A percentile compares a stretch with the other conserved stretches of the same genome.
Evolutionary conservation across 352 stramenopile species (phyloP).

Genomic region (Phytophthora idaei): DNA sequence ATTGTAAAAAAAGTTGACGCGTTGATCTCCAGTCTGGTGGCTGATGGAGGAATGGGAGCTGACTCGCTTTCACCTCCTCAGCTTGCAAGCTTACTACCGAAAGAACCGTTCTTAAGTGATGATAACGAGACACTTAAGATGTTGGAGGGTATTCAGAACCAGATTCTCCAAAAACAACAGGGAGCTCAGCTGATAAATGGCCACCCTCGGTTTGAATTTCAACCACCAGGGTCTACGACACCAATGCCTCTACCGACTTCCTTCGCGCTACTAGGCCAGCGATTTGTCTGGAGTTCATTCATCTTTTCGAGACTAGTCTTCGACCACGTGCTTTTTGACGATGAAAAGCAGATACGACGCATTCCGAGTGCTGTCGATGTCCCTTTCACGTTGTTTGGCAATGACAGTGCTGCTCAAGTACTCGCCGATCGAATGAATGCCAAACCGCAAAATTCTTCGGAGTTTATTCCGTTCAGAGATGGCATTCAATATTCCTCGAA

Average conservation of each 20-base stretch:
- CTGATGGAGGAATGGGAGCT: slow-evolving; percentile 23
- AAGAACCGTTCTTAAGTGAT: background rate
- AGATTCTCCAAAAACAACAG: slow-evolving; percentile 13
- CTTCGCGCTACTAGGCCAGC: slow-evolving; percentile 29
- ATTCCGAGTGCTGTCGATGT: slow-evolving; percentile 33
- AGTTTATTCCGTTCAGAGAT: slow-evolving; percentile 24
- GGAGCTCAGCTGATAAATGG: slow-evolving; percentile 25
- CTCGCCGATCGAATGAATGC: slow-evolving; percentile 16
- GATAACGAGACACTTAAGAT: background rate
- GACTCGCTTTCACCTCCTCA: slow-evolving; percentile 21
- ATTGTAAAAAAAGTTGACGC: slow-evolving; percentile 9
- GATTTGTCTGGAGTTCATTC: slow-evolving; percentile 37
- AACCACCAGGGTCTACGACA: background rate
- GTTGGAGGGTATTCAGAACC: slow-evolving; percentile 15
- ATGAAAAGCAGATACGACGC: slow-evolving; percentile 24
- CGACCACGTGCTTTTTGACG: slow-evolving; percentile 19
- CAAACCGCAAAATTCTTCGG: background rate
- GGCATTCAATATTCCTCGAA: slow-evolving; percentile 29
- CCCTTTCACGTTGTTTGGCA: slow-evolving; percentile 30
- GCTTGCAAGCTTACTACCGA: slow-evolving; percentile 9
- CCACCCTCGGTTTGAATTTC: background rate
- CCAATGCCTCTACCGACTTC: slow-evolving; percentile 8
- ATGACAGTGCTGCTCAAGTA: slow-evolving; percentile 18
- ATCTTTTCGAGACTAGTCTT: slow-evolving; percentile 32
- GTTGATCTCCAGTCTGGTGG: slow-evolving; percentile 23